Conservation (phyloP, 768 basidiomycete species). For the Leccinum arenicola region DNA sequence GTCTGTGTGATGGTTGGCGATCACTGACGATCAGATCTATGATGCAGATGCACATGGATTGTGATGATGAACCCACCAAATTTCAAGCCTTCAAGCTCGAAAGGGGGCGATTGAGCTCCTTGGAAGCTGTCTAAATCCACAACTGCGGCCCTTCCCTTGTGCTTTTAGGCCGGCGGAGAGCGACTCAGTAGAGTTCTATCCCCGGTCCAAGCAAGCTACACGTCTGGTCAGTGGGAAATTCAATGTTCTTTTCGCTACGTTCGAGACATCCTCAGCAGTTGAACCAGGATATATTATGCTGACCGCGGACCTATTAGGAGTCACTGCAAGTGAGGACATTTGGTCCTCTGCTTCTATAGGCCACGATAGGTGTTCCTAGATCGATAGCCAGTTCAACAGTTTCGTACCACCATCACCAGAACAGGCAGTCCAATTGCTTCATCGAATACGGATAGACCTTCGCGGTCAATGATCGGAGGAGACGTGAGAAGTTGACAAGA, state of each 20-base stretch:
- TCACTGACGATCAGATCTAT: conserved; percentile 1
- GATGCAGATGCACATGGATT: neutral
- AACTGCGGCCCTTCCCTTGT: neutral
- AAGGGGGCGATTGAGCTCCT: neutral
- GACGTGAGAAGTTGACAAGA: neutral
- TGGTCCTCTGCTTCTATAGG: too few species aligned
- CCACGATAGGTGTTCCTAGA: neutral
- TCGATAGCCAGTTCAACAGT: neutral
- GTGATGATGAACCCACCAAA: neutral
- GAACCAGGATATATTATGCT: too few species aligned
- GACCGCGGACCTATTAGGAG: too few species aligned
- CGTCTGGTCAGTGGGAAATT: neutral
- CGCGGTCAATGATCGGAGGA: neutral
- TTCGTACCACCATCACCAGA: neutral
- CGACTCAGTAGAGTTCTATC: too few species aligned
- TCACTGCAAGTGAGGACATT: too few species aligned
- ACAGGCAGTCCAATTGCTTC: neutral
- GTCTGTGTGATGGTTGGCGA: neutral
- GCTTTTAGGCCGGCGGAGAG: neutral
- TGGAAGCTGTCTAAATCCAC: neutral
- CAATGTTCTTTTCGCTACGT: too few species aligned
- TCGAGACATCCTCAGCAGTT: too few species aligned
- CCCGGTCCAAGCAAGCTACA: neutral
- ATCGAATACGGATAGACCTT: neutral
- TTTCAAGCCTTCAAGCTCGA: neutral